Evolutionary conservation across 345 rosid species (phyloP).

Genomic region (Eutrema yunnanense): DNA sequence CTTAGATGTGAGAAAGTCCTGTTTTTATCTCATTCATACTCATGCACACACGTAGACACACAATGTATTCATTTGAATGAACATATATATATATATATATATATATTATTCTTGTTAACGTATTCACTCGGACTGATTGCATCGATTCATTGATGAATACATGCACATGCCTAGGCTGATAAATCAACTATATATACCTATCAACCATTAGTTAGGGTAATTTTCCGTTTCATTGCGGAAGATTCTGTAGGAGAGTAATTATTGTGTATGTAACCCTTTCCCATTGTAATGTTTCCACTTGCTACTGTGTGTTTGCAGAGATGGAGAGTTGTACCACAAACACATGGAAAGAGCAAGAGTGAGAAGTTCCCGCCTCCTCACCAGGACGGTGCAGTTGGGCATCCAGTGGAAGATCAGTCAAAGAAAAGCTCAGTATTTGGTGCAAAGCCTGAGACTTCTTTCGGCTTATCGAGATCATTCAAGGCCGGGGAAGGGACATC

Average conservation of each 20-base stretch:
- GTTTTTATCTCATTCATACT: neutral
- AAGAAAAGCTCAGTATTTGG: slow-evolving; percentile 42
- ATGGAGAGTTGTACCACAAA: slow-evolving; percentile 46
- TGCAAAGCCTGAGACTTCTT: slow-evolving; percentile 34
- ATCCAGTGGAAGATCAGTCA: slow-evolving; percentile 34
- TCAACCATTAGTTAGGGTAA: too few species aligned
- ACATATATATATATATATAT: too few species aligned
- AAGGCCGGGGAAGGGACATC: slow-evolving; percentile 41
- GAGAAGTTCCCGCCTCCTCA: slow-evolving; percentile 98
- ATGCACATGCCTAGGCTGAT: neutral
- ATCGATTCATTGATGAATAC: neutral
- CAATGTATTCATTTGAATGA: neutral
- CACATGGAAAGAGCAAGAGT: slow-evolving; percentile 75
- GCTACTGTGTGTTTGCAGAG: slow-evolving; percentile 35
- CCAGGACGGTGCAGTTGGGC: slow-evolving; percentile 78
- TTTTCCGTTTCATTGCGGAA: neutral
- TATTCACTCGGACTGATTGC: neutral
- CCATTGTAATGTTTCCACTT: neutral
- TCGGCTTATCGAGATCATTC: slow-evolving; percentile 33
- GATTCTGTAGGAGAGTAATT: neutral
- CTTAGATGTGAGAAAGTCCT: slow-evolving; percentile 41
- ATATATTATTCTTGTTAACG: too few species aligned
- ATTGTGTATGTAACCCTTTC: neutral
- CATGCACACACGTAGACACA: neutral
- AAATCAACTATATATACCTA: neutral